Percentiles rank a stretch among this genome's conserved stretches.
Conservation (phyloP, 2,329 filamentous ascomycete species). For the Fusarium devonianum region DNA sequence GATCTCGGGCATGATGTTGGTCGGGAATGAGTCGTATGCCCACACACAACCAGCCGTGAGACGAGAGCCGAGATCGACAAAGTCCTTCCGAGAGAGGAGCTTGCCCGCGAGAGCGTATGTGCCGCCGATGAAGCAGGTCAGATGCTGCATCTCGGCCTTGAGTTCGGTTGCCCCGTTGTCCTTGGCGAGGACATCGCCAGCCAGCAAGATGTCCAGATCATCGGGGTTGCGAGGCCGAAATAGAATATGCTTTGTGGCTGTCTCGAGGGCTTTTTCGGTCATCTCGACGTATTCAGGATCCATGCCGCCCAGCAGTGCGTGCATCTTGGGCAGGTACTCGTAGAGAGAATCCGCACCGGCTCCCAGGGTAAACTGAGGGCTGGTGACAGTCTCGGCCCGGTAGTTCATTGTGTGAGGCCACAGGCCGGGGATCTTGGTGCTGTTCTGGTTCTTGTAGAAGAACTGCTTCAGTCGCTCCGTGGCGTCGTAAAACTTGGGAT, state of each 20-base stretch:
- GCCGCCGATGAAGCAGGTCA: conserved; percentile 75
- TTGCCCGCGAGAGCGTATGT: conserved; percentile 73
- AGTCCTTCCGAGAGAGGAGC: conserved; percentile 59
- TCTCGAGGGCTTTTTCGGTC: conserved; percentile 68
- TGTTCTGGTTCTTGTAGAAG: conserved; percentile 69
- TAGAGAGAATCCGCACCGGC: conserved; percentile 60
- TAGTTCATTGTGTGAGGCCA: conserved; percentile 73
- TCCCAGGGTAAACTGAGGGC: conserved; percentile 53
- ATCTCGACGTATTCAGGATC: conserved; percentile 69
- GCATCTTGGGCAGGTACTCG: conserved; percentile 68
- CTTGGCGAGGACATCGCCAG: conserved; percentile 51
- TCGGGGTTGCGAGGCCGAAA: conserved; percentile 71
- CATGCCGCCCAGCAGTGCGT: conserved; percentile 69
- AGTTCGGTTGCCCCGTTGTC: conserved; percentile 40
- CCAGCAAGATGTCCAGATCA: conserved; percentile 66
- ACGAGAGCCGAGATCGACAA: conserved; percentile 56
- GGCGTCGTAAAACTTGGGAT: conserved; percentile 78
- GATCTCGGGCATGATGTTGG: conserved; percentile 63
- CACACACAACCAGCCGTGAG: conserved; percentile 62
- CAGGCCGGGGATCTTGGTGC: conserved; percentile 73
- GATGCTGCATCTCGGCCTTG: conserved; percentile 58
- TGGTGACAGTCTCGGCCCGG: conserved; percentile 57
- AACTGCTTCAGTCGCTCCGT: conserved; percentile 76
- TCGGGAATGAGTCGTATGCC: conserved; percentile 59
- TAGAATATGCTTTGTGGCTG: conserved; percentile 68